Percentiles rank a stretch among this genome's conserved stretches.
Conservation (phyloP, 2,329 filamentous ascomycete species). For the Talaromyces sp. region DNA sequence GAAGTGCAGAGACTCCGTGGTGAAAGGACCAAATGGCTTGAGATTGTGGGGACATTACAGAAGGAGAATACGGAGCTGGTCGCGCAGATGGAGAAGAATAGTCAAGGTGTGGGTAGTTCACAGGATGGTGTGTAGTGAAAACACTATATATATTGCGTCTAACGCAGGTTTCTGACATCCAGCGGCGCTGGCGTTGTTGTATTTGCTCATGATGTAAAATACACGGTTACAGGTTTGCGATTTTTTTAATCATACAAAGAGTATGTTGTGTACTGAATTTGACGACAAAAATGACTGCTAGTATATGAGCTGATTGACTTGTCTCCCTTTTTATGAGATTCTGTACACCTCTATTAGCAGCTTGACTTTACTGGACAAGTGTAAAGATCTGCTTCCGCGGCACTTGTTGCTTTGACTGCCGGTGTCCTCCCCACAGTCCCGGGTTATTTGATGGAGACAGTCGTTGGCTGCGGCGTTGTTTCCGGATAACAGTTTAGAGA, state of each 20-base stretch:
- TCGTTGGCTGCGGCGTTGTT: not conserved
- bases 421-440: not conserved
- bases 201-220: not conserved
- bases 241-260: not conserved
- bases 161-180: not conserved
- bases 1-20: slow-evolving; percentile 48
- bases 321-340: not conserved
- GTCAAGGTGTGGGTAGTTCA: not conserved
- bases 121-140: slow-evolving; percentile 6
- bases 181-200: not conserved
- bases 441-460: not conserved
- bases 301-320: not conserved
- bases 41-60: slow-evolving; percentile 55
- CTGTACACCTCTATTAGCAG: not conserved
- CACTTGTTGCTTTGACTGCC: not conserved
- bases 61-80: slow-evolving; percentile 54
- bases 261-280: not conserved
- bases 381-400: not conserved
- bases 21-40: slow-evolving; percentile 51
- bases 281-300: not conserved
- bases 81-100: slow-evolving; percentile 13
- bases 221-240: not conserved
- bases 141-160: not conserved
- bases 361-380: not conserved
- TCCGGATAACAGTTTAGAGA: no score